Percentiles rank a stretch among this genome's conserved stretches.
These are phyloP conservation scores for Endogone sp. DNA, from an alignment of 192 early-diverging fungal species.

Conservation along the genomic window DNA sequence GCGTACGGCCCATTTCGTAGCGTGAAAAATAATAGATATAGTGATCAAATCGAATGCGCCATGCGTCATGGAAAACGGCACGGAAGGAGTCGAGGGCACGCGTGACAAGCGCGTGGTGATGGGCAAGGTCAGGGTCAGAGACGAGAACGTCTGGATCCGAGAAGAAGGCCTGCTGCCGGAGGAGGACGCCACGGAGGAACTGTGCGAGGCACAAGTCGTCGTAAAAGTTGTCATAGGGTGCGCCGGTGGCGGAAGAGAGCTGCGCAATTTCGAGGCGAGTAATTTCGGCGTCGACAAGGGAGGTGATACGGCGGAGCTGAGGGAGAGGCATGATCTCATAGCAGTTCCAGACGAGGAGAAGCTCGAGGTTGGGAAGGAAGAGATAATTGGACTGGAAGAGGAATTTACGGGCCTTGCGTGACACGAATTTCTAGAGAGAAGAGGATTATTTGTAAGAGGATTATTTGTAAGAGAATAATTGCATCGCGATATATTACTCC, in stretches of 20 bases:
- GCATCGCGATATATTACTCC: neutral
- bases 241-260: slow-evolving; percentile 29
- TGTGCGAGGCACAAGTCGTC: slow-evolving; percentile 77
- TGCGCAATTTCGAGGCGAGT: slow-evolving; percentile 25
- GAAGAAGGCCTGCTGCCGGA: slow-evolving; percentile 56
- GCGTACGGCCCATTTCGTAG: slow-evolving; percentile 57
- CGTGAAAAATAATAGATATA: slow-evolving; percentile 53
- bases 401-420: slow-evolving; percentile 79
- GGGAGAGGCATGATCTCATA: slow-evolving; percentile 64
- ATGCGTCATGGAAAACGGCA: slow-evolving; percentile 46
- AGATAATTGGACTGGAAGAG: slow-evolving; percentile 59
- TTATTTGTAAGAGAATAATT: neutral
- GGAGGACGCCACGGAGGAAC: slow-evolving; percentile 61
- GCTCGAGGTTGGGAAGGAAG: slow-evolving; percentile 73
- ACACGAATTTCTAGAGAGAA: slow-evolving; percentile 62
- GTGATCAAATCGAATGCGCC: slow-evolving; percentile 59
- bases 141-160: slow-evolving; percentile 3
- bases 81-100: slow-evolving; percentile 29
- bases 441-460: slow-evolving; percentile 12
- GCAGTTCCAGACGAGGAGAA: slow-evolving; percentile 67
- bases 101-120: neutral
- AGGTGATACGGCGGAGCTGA: slow-evolving; percentile 16
- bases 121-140: neutral
- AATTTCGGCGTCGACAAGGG: slow-evolving; percentile 21
- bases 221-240: slow-evolving; percentile 48